phyloP scores from a whole-genome alignment of 768 basidiomycete genomes.

The Boletus barrowsii region DNA sequence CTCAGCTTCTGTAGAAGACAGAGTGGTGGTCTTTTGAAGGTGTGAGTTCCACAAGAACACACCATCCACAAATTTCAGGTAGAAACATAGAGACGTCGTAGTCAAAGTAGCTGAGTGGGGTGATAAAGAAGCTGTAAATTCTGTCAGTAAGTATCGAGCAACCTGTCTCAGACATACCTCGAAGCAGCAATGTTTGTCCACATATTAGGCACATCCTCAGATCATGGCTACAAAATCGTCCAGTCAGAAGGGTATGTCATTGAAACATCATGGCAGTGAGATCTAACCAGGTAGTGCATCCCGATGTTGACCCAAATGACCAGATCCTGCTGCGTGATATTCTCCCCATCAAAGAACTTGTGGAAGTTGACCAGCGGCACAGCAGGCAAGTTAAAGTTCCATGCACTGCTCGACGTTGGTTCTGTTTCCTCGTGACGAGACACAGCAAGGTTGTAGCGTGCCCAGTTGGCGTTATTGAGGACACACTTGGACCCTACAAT shows the following conservation, averaged over 20 bases:
- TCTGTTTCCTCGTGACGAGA: conserved; percentile 60
- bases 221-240: conserved; percentile 42
- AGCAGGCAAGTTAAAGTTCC: conserved; percentile 64
- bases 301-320: conserved; percentile 68
- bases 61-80: no score
- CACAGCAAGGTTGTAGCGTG: conserved; percentile 58
- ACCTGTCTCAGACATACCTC: conserved; percentile 32
- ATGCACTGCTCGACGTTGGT: conserved; percentile 53
- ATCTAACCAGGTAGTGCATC: conserved; percentile 57
- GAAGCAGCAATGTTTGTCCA: conserved; percentile 55
- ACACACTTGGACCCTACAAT: conserved; percentile 59
- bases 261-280: accelerated
- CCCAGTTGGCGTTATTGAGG: conserved; percentile 63
- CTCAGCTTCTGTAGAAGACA: no score
- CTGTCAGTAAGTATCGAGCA: not conserved
- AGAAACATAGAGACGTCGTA: conserved; percentile 59
- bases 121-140: conserved; percentile 47
- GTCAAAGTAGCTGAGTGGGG: conserved; percentile 66
- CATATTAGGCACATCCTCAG: conserved; percentile 63
- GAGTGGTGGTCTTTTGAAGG: no score
- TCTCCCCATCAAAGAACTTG: conserved; percentile 63
- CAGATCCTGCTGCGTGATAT: conserved; percentile 60
- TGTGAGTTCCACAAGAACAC: no score
- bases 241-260: no score
- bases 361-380: conserved; percentile 55